Conservation (phyloP, 352 stramenopile species). For the Pythium sukuiense region DNA sequence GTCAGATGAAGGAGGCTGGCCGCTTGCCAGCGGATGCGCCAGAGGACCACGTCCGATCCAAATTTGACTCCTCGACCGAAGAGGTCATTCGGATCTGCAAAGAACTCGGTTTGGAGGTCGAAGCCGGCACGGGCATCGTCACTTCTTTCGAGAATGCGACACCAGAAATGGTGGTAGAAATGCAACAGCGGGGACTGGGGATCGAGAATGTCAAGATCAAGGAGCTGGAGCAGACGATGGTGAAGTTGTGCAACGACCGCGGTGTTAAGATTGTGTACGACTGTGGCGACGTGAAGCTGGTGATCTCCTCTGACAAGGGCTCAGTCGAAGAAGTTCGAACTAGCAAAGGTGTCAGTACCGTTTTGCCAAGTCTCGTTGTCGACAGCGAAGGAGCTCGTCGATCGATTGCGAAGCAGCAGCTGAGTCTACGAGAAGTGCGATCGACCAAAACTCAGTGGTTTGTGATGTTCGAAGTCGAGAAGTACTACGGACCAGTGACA, state of each 20-base stretch:
- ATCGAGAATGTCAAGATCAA: constrained; percentile 29
- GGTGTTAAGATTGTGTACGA: constrained; percentile 25
- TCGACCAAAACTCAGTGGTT: constrained; percentile 24
- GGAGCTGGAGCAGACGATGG: constrained; percentile 33
- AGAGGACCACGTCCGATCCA: constrained; percentile 22
- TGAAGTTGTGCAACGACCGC: constrained; percentile 18
- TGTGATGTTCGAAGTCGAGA: constrained; percentile 26
- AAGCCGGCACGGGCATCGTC: constrained; percentile 14
- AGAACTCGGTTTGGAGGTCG: constrained; percentile 15
- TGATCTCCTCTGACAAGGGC: constrained; percentile 8
- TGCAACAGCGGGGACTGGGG: constrained; percentile 24
- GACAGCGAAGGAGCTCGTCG: constrained; percentile 27
- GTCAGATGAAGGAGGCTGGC: constrained; percentile 18
- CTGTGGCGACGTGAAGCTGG: constrained; percentile 22
- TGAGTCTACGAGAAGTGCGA: constrained; percentile 21
- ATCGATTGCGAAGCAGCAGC: constrained; percentile 25
- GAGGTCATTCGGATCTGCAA: constrained; percentile 19
- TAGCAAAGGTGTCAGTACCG: background rate
- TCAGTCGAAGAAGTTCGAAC: constrained; percentile 17
- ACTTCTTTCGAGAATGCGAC: constrained; percentile 14
- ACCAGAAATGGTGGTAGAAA: constrained; percentile 23
- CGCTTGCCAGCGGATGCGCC: constrained; percentile 23
- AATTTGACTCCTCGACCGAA: constrained; percentile 13
- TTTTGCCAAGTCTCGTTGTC: constrained; percentile 15
- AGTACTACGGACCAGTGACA: constrained; percentile 26